Evolutionary conservation across 108 stramenopile genomes (phyloP).

Genomic region (Cyclotella sp.): DNA sequence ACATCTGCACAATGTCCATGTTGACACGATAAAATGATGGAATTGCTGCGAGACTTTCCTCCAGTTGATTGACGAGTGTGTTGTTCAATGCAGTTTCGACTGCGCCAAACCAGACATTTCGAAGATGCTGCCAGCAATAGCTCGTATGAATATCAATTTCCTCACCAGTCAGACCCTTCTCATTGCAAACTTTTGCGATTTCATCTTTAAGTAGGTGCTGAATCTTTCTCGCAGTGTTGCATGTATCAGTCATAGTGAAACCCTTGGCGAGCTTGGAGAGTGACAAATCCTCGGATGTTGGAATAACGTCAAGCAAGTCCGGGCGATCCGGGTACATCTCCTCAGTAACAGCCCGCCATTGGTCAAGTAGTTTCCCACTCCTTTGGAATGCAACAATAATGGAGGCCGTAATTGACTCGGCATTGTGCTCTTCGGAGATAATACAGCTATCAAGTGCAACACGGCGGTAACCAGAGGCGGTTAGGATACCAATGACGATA

Average conservation of each 20-base stretch:
- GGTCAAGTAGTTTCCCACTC: constrained; percentile 1
- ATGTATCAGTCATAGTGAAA: constrained; percentile 14
- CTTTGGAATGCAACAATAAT: neutral
- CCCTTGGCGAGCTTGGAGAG: constrained; percentile 22
- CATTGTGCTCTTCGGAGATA: constrained; percentile 5
- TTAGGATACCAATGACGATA: neutral
- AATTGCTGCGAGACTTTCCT: neutral
- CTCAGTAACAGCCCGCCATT: neutral
- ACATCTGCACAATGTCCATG: neutral
- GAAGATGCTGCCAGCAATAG: constrained; percentile 29
- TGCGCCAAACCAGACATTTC: too few species aligned
- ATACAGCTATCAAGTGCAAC: neutral
- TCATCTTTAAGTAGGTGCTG: neutral
- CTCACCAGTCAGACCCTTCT: neutral
- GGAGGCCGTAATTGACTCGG: neutral
- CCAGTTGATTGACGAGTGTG: neutral
- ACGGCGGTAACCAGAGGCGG: constrained; percentile 1
- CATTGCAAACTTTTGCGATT: neutral
- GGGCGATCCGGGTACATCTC: neutral
- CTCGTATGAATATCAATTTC: neutral
- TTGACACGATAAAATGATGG: neutral
- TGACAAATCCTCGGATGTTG: constrained; percentile 1
- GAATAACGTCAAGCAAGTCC: constrained; percentile 4
- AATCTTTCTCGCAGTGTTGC: constrained; percentile 10
- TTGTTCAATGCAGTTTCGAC: neutral